These are phyloP conservation scores for Mortierella sp. DNA, from an alignment of 371 early-diverging fungal species.

Conservation along the genomic window DNA sequence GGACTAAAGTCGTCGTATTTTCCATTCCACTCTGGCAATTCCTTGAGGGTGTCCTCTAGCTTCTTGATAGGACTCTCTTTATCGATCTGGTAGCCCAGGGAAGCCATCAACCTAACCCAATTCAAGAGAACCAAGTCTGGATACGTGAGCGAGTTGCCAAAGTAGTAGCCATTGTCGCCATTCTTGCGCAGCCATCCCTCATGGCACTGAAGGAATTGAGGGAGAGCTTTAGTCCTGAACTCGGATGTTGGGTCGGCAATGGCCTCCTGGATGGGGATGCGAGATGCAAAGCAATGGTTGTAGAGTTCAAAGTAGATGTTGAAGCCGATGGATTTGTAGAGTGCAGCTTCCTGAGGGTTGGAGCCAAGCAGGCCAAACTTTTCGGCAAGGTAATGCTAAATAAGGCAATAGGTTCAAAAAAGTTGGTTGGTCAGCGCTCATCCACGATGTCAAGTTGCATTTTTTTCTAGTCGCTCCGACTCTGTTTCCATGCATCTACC, in stretches of 20 bases:
- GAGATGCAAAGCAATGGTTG: constrained; percentile 9
- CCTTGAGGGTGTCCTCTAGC: constrained; percentile 12
- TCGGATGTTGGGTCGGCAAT: constrained; percentile 17
- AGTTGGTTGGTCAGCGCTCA: neutral
- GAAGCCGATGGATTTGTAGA: constrained; percentile 27
- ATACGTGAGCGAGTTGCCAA: constrained; percentile 22
- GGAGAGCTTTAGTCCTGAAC: constrained; percentile 18
- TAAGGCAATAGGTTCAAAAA: neutral
- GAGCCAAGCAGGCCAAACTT: constrained; percentile 39
- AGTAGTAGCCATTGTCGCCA: constrained; percentile 49
- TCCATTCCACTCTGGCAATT: constrained; percentile 25
- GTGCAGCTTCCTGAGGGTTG: constrained; percentile 21
- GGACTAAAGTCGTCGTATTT: constrained; percentile 31
- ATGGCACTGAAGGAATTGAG: constrained; percentile 24
- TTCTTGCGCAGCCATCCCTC: constrained; percentile 40
- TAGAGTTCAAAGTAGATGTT: constrained; percentile 40
- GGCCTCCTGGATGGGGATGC: constrained; percentile 13
- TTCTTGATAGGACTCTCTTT: constrained; percentile 22
- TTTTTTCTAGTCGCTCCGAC: no score
- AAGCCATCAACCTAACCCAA: constrained; percentile 24
- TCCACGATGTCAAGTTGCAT: neutral
- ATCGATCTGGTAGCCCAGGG: constrained; percentile 17
- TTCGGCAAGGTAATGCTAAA: constrained; percentile 45
- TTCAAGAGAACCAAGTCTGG: constrained; percentile 36
- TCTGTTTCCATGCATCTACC: constrained; percentile 6